Percentiles rank a stretch among this genome's conserved stretches.
phyloP scores from a whole-genome alignment of 306 rosid genomes.

The Cyamopsis tetragonoloba region DNA sequence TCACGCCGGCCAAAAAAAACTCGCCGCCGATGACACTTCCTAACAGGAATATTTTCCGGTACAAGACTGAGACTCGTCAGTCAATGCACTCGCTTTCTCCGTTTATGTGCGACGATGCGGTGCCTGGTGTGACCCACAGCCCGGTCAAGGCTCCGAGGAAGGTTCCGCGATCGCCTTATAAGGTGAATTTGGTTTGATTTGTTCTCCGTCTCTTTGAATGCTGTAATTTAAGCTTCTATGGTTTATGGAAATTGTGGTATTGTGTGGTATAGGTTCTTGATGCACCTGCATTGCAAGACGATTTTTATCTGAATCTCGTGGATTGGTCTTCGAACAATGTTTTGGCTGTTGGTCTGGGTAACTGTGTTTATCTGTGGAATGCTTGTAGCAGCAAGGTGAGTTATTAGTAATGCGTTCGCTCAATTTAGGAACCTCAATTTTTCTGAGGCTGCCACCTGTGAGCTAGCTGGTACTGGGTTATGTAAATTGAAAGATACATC shows the following conservation, averaged over 20 bases:
- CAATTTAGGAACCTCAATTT: not conserved
- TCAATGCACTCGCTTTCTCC: constrained; percentile 83
- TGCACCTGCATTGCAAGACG: constrained; percentile 97
- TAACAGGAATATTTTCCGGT: constrained; percentile 82
- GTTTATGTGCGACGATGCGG: constrained; percentile 63
- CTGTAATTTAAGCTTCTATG: constrained; percentile 8
- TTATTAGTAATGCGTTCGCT: constrained; percentile 4
- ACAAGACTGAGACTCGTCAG: constrained; percentile 79
- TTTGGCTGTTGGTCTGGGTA: constrained; percentile 90
- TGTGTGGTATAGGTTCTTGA: constrained; percentile 72
- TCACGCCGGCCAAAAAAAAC: constrained; percentile 62
- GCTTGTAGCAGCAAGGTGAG: constrained; percentile 96
- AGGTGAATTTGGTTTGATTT: constrained; percentile 38
- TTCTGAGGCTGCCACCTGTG: not conserved
- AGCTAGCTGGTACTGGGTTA: not conserved
- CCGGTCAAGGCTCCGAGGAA: constrained; percentile 83
- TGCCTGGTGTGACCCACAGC: constrained; percentile 58
- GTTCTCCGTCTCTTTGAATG: not conserved
- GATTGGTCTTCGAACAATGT: constrained; percentile 98
- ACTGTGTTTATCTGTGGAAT: constrained; percentile 97
- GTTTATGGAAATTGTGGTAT: not conserved
- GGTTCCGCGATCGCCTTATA: constrained; percentile 92
- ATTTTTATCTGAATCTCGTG: constrained; percentile 91
- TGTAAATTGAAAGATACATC: not conserved
- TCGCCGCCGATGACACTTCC: constrained; percentile 45